Evolutionary conservation across 2,329 filamentous ascomycete genomes (phyloP).

Genomic region (Paraphoma sp.): DNA sequence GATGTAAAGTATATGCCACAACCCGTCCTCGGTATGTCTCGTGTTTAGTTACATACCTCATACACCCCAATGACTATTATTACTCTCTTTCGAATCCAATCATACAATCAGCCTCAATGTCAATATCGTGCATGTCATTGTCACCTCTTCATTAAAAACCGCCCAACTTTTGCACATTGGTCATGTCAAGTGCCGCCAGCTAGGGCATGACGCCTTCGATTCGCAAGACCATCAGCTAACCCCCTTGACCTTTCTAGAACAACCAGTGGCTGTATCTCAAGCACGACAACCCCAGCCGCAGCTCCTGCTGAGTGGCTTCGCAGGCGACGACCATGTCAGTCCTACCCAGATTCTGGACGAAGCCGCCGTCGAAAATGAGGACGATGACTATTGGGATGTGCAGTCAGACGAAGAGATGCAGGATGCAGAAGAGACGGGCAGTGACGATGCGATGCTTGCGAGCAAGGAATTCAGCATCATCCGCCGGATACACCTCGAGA

Average conservation of each 20-base stretch:
- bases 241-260: slow-evolving; percentile 30
- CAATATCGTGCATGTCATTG: slow-evolving; percentile 15
- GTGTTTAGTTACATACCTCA: slow-evolving; percentile 45
- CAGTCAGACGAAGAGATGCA: slow-evolving; percentile 55
- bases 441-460: slow-evolving; percentile 30
- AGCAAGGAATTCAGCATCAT: slow-evolving; percentile 46
- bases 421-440: slow-evolving; percentile 25
- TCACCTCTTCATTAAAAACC: background rate
- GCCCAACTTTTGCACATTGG: too few species aligned
- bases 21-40: slow-evolving; percentile 50
- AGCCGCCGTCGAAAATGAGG: slow-evolving; percentile 52
- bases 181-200: too few species aligned
- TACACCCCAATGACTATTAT: slow-evolving; percentile 43
- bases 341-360: slow-evolving; percentile 46
- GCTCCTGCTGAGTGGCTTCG: slow-evolving; percentile 39
- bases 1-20: slow-evolving; percentile 49
- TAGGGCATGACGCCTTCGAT: too few species aligned
- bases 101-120: slow-evolving; percentile 4
- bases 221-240: slow-evolving; percentile 6
- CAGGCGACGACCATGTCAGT: slow-evolving; percentile 49
- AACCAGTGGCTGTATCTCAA: slow-evolving; percentile 21
- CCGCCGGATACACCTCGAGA: slow-evolving; percentile 44
- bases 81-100: slow-evolving; percentile 26
- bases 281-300: slow-evolving; percentile 20
- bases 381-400: slow-evolving; percentile 59